Conservation (phyloP, 2,329 filamentous ascomycete genomes). For the Diaporthe citriasiana region DNA sequence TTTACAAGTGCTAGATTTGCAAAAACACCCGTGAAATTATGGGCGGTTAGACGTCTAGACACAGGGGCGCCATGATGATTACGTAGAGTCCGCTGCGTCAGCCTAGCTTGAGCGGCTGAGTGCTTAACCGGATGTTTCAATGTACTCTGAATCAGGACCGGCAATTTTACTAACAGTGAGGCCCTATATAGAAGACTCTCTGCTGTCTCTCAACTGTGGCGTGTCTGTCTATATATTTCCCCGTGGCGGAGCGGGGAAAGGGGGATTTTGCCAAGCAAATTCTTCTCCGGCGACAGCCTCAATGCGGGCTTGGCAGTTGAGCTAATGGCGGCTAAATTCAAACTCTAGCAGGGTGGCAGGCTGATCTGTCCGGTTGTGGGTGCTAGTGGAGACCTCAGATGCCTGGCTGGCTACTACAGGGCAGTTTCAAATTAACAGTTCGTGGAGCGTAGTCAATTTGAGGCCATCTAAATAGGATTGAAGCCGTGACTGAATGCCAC, state of each 20-base stretch:
- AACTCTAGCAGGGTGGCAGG: neutral
- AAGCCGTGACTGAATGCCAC: neutral
- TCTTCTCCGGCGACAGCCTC: neutral
- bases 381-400: neutral
- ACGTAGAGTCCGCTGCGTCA: neutral
- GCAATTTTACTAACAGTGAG: neutral
- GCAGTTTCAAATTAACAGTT: conserved; percentile 17
- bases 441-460: conserved; percentile 18
- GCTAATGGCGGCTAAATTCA: conserved; percentile 24
- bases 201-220: neutral
- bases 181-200: neutral
- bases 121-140: neutral
- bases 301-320: neutral
- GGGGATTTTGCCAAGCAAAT: neutral
- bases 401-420: neutral
- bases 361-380: conserved; percentile 1
- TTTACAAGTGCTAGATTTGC: neutral
- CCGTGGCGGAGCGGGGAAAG: neutral
- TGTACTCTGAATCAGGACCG: neutral
- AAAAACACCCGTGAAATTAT: neutral
- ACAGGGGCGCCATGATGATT: neutral
- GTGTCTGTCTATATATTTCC: neutral
- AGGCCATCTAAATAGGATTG: neutral
- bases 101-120: neutral
- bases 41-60: neutral